These are phyloP conservation scores for Mortierella hygrophila DNA, from an alignment of 192 early-diverging fungal species.

Conservation along the genomic window DNA sequence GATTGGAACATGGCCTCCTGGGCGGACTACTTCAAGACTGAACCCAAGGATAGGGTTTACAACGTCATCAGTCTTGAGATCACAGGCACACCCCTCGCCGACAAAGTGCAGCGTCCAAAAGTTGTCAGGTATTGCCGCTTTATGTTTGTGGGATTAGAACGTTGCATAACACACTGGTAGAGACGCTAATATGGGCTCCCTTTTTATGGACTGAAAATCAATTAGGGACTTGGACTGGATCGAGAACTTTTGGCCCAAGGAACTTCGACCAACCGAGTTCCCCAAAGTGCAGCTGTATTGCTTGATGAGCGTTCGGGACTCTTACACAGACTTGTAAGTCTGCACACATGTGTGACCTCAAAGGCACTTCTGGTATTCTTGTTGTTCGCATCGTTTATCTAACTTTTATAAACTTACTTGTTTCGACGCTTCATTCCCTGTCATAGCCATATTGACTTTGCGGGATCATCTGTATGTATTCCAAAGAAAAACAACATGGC, in stretches of 20 bases:
- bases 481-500: background rate
- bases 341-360: background rate
- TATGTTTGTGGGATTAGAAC: background rate
- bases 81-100: slow-evolving; percentile 76
- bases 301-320: slow-evolving; percentile 92
- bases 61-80: slow-evolving; percentile 95
- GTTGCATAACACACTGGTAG: background rate
- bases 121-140: slow-evolving; percentile 70
- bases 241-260: slow-evolving; percentile 86
- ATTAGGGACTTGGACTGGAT: slow-evolving; percentile 87
- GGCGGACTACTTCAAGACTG: slow-evolving; percentile 82
- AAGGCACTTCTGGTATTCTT: background rate
- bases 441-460: slow-evolving; percentile 72
- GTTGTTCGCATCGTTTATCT: background rate
- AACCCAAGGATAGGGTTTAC: slow-evolving; percentile 76
- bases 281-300: slow-evolving; percentile 94
- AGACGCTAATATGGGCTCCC: background rate
- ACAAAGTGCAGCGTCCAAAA: slow-evolving; percentile 76
- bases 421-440: background rate
- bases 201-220: background rate
- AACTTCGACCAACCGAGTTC: slow-evolving; percentile 75
- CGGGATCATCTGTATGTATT: slow-evolving; percentile 47
- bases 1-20: slow-evolving; percentile 88
- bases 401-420: background rate
- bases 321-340: slow-evolving; percentile 89